Evolutionary conservation across 495 filamentous ascomycete species (phyloP), one percentile per base, ranked within the genome.

Genomic region (Penicillium parvum): DNA sequence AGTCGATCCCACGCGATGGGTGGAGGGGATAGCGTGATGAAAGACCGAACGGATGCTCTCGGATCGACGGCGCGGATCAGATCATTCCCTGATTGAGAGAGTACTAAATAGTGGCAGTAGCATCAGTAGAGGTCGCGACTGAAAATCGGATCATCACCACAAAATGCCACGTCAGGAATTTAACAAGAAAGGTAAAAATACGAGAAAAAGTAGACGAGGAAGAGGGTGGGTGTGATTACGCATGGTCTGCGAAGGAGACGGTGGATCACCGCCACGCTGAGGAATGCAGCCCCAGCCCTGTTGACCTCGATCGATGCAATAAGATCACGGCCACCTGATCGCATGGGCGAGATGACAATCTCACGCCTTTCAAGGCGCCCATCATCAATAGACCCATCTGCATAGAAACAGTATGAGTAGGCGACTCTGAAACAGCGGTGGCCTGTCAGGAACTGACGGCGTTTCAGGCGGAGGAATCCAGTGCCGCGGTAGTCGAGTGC

Each of bases 1-100:
- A 22, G 29, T 17, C 21, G 37, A 6, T 20, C 27, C 16, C 32
- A 26, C 34, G 33, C 38, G 49, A 52, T 44, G 44, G 5, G 35
- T 6, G 34, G 37, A 37, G 29, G 19, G 42, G 23, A 43, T 46
- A 50, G 26, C 32, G 40, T 42, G 49, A 46, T 49, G 28, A 47
- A 38, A 15, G 14, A 12, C 20, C 17, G 36, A 22, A 43, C 57
- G 57, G 57, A 57, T 46, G 43, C 37, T 38, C 18, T 52, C 57
- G 57, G 57, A 60, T 60, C 33, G 47, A 52, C 44, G 14, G 18
- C 43, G 14, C 12, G 20, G 43, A 43, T 51, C 57, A 46, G 57
- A 57, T 57, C 56, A 53, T 53, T 55, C 32, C 53, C 49, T 18
- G 18, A 45, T 57, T 22, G n/a, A 47, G 50, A 17, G 22, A 39